Evolutionary conservation across 164 flowering plant genomes (phyloP), one percentile per base, ranked within the genome.

Genomic region (Vitis rupestris): DNA sequence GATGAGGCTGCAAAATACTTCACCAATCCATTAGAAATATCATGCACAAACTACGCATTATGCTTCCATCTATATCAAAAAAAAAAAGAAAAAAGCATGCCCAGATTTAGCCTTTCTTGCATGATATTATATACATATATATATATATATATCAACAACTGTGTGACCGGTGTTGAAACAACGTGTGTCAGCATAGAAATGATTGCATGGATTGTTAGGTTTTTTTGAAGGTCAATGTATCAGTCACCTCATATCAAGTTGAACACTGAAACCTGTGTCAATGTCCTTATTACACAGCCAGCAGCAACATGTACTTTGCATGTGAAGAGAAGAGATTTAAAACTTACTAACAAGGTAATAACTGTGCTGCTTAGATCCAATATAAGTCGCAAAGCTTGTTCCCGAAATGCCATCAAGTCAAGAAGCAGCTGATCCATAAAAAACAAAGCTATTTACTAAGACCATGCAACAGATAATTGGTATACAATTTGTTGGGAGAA

Each of bases 291-390:
- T 3, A 29, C 56, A 50, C 48, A 14, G 17, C 30, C 8, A 68
- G 19, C 17, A 17, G 14, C 49, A 14, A 16, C 44, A 61, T 1
- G 30, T 12, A 2, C 53, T 52, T 65, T 14, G 12, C 15, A 29
- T 37, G 44, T 37, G 5, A 56, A 15, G 49, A 57, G 48, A 50
- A 27, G 19, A 68, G 23, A 37, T 52, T 44, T 31, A 29, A 37
- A 63, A 76, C 93, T 87, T 71, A 94, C 98, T 97, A 95, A 74
- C 82, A 95, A 81, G 62, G 99, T 95, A 73, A 95, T 95, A 16
- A 95, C 99, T 3, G 99, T 95, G 71, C 99, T 93, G 88, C 99
- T 93, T 61, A 95, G 77, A 78, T 95, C 99, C 89, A 95, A 78
- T 68, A 95, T 86, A 69, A 95, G 89, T 48, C 93, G 87, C 74